Conservation (phyloP, 345 rosid genomes). For the Hirschfeldia incana region DNA sequence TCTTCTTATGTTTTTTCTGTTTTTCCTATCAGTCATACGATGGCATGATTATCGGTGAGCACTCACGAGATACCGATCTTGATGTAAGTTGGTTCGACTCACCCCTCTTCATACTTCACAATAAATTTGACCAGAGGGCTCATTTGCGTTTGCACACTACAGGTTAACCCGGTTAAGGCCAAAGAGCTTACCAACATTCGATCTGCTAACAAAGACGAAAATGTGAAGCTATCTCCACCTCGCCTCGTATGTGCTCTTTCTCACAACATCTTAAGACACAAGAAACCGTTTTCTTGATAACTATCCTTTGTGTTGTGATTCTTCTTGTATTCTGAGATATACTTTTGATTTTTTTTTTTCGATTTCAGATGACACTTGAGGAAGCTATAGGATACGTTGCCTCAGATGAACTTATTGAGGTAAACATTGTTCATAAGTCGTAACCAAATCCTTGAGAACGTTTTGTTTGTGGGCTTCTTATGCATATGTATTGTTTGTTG, state of each 20-base stretch:
- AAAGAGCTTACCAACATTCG: constrained; percentile 88
- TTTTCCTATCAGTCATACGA: constrained; percentile 73
- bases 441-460: not conserved
- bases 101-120: not conserved
- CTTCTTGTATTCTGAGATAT: constrained; percentile 2
- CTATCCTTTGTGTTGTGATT: not conserved
- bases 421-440: constrained; percentile 24
- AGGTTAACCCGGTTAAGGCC: constrained; percentile 85
- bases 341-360: not conserved
- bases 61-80: constrained; percentile 92
- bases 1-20: constrained; percentile 17
- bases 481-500: not conserved
- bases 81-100: constrained; percentile 61
- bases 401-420: constrained; percentile 97
- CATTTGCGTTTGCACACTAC: constrained; percentile 29
- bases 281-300: constrained; percentile 1
- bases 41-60: constrained; percentile 98
- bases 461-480: not conserved
- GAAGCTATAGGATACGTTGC: constrained; percentile 98
- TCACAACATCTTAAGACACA: not conserved
- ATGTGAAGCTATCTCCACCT: constrained; percentile 91
- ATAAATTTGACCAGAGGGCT: constrained; percentile 16
- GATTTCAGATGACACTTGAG: constrained; percentile 89
- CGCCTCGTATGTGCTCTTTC: constrained; percentile 55
- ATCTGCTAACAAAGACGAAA: constrained; percentile 81